Evolutionary conservation across 805 yeast genomes (phyloP), one percentile per base, ranked within the genome.

Genomic region (Teunomyces atbi): DNA sequence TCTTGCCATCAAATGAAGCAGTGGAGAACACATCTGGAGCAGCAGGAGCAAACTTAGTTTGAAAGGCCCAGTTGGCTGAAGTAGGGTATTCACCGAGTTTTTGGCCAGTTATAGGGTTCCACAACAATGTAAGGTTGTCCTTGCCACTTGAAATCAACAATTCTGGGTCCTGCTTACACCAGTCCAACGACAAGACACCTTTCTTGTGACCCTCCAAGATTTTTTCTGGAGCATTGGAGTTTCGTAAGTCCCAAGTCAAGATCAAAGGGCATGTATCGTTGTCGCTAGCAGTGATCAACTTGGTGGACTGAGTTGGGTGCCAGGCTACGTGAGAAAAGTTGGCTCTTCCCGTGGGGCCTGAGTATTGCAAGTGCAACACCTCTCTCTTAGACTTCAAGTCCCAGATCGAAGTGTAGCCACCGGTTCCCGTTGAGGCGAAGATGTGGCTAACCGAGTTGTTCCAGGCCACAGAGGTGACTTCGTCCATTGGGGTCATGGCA

Each of bases 251-350:
- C 99, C 99, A 94, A 12, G 92, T 75, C 53, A 89, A 69, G 45
- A 94, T 82, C 27, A 86, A 77, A 10, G 99, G 96, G 42, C 81
- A 80, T 16, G 77, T 72, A 65, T 91, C 97, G 47, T 82, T 79
- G 49, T 85, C 90, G 23, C 94, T 83, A 21, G 96, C 96, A 20
- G 98, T 92, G 21, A 87, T 82, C 48, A 94, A 78, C 62, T 82
- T 85, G 12, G 98, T 92, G 48, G 92, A 82, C 68, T 84, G 84
- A 37, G 78, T 69, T 46, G 99, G 99, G 65, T 94, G 97, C 99
- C 99, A 94, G 48, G 85, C 89, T 11, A 94, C 95, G 49, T 79
- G 78, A 29, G 95, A 82, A 42, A 92, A 77, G 46, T 84, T 84
- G 19, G 90, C 84, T 59, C 85, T 79, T 37, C 75, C 77, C 23